Evolutionary conservation across 257 asterid genomes (phyloP), one percentile per base, ranked within the genome.

Genomic region (Gentiana dahurica): DNA sequence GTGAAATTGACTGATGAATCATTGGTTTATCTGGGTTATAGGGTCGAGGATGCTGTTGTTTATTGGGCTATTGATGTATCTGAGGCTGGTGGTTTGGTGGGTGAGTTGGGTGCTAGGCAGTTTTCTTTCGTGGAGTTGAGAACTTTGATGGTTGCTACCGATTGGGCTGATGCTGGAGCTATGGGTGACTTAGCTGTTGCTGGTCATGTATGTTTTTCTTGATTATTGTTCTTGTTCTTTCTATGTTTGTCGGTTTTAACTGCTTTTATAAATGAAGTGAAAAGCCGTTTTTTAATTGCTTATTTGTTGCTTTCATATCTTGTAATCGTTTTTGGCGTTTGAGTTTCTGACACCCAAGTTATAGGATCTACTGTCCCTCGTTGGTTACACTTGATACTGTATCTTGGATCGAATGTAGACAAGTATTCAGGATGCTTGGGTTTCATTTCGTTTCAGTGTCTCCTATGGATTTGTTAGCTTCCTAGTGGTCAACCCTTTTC

Each of bases 101-200:
- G 53, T 62, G 78, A 72, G 61, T 60, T 91, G 79, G 94, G 95
- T 33, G 71, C 67, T 36, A 75, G 64, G 36, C 80, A 80, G 53
- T 66, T 66, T 53, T 53, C 84, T 73, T 91, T 91, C 64, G 97
- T 88, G 64, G 98, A 88, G 80, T 49, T 91, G 74, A 85, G 97
- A 82, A 91, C 97, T 60, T 78, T 91, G 37, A 91, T 91, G 98
- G 95, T 91, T 56, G 98, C 98, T 51, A 79, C 98, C 67, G 97
- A 91, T 73, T 91, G 98, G 98, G 77, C 81, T 10, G 86, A 91
- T 75, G 58, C 74, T 47, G 64, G 54, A 9, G 81, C 86, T 52
- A 91, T 87, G 98, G 95, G 70, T 34, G 86, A 85, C 54, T 95
- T 91, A 55, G 87, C 98, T 24, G 59, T 91, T 59, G 98, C 94